Base-by-base conservation (phyloP, 140 eudicot species). In the Stevia rebaudiana region DNA sequence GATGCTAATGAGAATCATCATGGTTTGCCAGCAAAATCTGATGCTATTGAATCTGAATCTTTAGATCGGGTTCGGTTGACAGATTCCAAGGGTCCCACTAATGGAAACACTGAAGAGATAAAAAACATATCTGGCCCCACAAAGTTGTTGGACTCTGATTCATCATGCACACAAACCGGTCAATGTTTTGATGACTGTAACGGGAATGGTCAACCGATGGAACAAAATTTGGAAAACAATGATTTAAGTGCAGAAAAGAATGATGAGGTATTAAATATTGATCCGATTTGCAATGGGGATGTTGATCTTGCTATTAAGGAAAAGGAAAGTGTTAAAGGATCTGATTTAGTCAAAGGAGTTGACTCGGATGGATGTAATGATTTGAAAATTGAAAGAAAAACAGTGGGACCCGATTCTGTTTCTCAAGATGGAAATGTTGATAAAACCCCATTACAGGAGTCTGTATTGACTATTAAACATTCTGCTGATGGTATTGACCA, bases 131-230 rank as follows among this genome's bases (percentile, higher is more conserved):
- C 51, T 52, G 88, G 78, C 17, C 52, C 75, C 49, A 46, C 71
- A 24, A 85, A 76, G 78, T 80, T 75, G 28, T 77, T 88, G 74
- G 94, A 88, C 68, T 75, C 84, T n/a, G 97, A 83, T 68, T 88
- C 95, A 17, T 80, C 90, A 64, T 74, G 88, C 72, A 82, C 80
- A 33, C 86, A 53, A 41, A 74, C 70, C 64, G 69, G 80, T 64
- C 71, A 49, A 55, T 81, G 41, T 47, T 40, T 57, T 73, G 95
- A 81, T 67, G 94, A 85, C 57, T 64, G 56, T 69, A 70, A 70
- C 50, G 75, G 68, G 51, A 76, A 78, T 75, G 86, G 80, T 53
- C 61, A 65, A 58, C 43, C 64, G n/a, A 70, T 55, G 35, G 81
- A 82, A 63, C 82, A 74, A 21, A 65, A 53, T 33, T 63, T 72